These are phyloP conservation scores for Vanrija pseudolonga DNA, from an alignment of 1,284 basidiomycete genomes.

Conservation along the genomic window DNA sequence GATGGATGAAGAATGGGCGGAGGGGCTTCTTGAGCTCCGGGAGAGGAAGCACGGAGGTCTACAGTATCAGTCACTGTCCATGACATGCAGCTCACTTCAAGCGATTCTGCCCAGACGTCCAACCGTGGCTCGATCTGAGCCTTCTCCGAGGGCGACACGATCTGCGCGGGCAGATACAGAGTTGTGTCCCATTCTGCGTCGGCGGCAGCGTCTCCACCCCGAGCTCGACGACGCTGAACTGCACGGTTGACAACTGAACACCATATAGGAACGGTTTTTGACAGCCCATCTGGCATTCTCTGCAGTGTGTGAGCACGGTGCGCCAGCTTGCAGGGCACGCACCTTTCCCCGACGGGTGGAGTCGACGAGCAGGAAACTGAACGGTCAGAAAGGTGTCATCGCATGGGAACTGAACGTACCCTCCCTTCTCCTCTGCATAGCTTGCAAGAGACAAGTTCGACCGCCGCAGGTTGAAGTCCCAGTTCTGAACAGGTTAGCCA, in stretches of 20 bases:
- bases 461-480: slow-evolving; percentile 80
- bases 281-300: slow-evolving; percentile 87
- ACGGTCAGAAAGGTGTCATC: neutral
- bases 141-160: slow-evolving; percentile 44
- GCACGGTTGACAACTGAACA: slow-evolving; percentile 86
- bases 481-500: slow-evolving; percentile 50
- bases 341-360: slow-evolving; percentile 86
- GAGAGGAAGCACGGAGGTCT: slow-evolving; percentile 44
- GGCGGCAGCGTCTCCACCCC: neutral
- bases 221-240: slow-evolving; percentile 32
- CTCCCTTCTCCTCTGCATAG: slow-evolving; percentile 57
- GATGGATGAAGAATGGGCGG: slow-evolving; percentile 49
- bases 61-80: neutral
- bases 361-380: slow-evolving; percentile 82
- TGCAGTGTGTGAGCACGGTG: slow-evolving; percentile 14
- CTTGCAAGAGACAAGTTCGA: slow-evolving; percentile 78
- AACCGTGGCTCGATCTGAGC: slow-evolving; percentile 53
- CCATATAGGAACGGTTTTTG: slow-evolving; percentile 95
- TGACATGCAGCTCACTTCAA: slow-evolving; percentile 48
- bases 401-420: slow-evolving; percentile 52
- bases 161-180: slow-evolving; percentile 41
- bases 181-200: slow-evolving; percentile 32
- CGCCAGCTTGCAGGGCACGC: neutral
- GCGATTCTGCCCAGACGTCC: slow-evolving; percentile 66
- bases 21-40: slow-evolving; percentile 41